Evolutionary conservation across 2,329 filamentous ascomycete species (phyloP).

Genomic region (Scleromitrula shiraiana): DNA sequence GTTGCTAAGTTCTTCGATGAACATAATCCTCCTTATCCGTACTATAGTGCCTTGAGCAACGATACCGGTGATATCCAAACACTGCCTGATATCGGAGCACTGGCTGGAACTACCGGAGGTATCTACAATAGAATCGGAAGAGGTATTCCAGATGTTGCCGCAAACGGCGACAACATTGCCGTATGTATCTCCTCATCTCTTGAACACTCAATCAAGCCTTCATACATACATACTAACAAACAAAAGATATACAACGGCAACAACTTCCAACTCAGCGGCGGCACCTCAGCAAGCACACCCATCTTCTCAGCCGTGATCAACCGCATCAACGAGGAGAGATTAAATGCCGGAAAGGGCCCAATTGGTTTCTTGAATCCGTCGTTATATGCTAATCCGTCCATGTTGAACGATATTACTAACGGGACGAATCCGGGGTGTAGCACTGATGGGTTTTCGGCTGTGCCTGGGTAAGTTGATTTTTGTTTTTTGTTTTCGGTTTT

Average conservation of each 20-base stretch:
- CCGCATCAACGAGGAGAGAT: constrained; percentile 42
- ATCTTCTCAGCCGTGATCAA: constrained; percentile 41
- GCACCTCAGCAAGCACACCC: constrained; percentile 43
- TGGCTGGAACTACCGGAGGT: constrained; percentile 11
- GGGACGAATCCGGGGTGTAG: constrained; percentile 26
- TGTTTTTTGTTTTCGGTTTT: not conserved
- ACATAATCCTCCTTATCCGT: constrained; percentile 20
- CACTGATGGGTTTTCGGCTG: constrained; percentile 26
- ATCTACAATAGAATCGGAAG: constrained; percentile 19
- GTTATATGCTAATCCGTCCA: constrained; percentile 37
- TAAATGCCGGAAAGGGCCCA: constrained; percentile 37
- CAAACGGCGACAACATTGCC: constrained; percentile 23
- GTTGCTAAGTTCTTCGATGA: constrained; percentile 35
- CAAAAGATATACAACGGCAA: constrained; percentile 13
- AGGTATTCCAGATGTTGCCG: constrained; percentile 38
- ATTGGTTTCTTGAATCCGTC: constrained; percentile 46
- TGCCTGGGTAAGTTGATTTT: constrained; percentile 15
- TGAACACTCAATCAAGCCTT: not conserved
- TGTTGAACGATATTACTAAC: constrained; percentile 29
- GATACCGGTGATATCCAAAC: constrained; percentile 13
- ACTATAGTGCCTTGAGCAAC: constrained; percentile 13
- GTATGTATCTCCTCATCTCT: constrained; percentile 10
- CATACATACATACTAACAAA: not conserved
- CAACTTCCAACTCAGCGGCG: constrained; percentile 30
- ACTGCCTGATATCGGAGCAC: constrained; percentile 14